Conservation (phyloP, 139 green algal species). For the Monoraphidium neglectum region DNA sequence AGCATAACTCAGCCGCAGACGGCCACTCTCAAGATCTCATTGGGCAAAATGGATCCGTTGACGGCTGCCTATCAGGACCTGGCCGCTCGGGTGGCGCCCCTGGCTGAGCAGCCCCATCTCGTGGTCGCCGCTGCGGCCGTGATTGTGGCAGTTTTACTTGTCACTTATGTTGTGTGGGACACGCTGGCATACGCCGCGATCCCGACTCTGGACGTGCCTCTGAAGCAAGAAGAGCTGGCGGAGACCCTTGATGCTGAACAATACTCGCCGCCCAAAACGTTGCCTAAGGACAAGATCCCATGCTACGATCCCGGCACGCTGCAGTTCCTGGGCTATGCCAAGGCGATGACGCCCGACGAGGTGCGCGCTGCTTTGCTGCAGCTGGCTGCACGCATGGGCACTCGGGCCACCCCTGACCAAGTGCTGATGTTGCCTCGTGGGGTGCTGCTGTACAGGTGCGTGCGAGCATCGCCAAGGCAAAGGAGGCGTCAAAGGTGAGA, state of each 20-base stretch:
- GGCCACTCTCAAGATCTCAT: too few species aligned
- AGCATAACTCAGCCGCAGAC: too few species aligned
- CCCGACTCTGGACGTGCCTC: slow-evolving; percentile 4
- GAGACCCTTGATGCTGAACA: neutral
- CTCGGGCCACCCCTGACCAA: too few species aligned
- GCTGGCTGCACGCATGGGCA: too few species aligned
- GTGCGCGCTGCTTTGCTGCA: slow-evolving; percentile 23
- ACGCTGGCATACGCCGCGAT: slow-evolving; percentile 6
- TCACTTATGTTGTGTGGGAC: slow-evolving; percentile 20
- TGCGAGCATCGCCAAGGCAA: slow-evolving; percentile 28
- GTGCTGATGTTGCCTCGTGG: too few species aligned
- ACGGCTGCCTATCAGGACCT: too few species aligned
- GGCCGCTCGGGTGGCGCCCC: too few species aligned
- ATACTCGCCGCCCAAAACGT: neutral
- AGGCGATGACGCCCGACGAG: slow-evolving; percentile 76
- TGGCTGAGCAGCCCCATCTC: too few species aligned
- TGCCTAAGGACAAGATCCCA: slow-evolving; percentile 19
- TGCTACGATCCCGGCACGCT: slow-evolving; percentile 91
- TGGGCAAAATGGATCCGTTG: too few species aligned
- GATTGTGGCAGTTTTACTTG: neutral
- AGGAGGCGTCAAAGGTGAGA: slow-evolving; percentile 34
- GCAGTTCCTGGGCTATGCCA: slow-evolving; percentile 80
- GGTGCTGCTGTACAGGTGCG: slow-evolving; percentile 37
- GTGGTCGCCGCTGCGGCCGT: too few species aligned
- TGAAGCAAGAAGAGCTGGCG: slow-evolving; percentile 25